Base-by-base conservation (phyloP, 1,284 basidiomycete species). In the Trametes sp. region DNA sequence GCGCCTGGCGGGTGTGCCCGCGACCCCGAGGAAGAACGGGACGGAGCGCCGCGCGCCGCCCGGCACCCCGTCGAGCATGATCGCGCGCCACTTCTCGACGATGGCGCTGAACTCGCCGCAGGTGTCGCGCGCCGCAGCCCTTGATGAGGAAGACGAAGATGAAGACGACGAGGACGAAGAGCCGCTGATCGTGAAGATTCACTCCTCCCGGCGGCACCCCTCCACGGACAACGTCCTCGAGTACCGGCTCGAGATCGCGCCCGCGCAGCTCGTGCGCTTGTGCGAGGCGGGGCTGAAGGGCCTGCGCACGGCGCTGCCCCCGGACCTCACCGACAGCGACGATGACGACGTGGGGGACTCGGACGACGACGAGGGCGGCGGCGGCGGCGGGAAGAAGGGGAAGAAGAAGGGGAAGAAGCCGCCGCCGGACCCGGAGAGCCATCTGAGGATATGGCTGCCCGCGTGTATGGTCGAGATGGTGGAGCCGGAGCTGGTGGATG, bases 381-480 rank as follows among this genome's bases (percentile, higher is more conserved):
- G n/a, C n/a, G n/a, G n/a, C n/a, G 75, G 31, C 10, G 70, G 66
- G 42, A 71, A 68, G 35, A 69, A 61, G 33, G 63, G 59, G 23
- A 71, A 67, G 46, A 80, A 75, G 69, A 73, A 68, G 66, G 68
- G 66, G 14, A 80, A 80, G 71, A 83, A 79, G 63, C 69, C 73
- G 14, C 80, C 82, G 7, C 76, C 82, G 4, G 80, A 83, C 66
- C 82, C 90, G 6, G 62, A 78, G 29, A 78, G 78, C 57, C 80
- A 83, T 66, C 69, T 92, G 66, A 80, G 90, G 29, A 70, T 94
- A 35, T 92, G 90, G 90, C 81, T 93, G 79, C 90, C 92, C 0
- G 90, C 89, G 16, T 87, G 84, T 62, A 89, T 95, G 81, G 83
- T 95, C 9, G 77, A 79, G 19, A 75, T 87, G 53, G 92, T 86